phyloP scores from a whole-genome alignment of 129 eudicot genomes.

The Arctium lappa region DNA sequence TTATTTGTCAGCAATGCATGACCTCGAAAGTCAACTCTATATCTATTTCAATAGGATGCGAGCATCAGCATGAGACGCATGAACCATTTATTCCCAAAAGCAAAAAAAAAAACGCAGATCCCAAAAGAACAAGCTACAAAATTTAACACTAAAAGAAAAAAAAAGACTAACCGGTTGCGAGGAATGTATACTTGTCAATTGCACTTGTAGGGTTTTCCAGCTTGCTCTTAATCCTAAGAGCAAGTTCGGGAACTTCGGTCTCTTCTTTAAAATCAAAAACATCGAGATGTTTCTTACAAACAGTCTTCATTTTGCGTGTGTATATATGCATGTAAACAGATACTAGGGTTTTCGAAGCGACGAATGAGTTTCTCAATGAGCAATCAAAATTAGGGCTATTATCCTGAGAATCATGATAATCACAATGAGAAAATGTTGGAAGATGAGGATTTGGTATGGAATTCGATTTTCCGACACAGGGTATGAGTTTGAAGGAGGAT shows the following conservation, averaged over 20 bases:
- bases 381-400: conserved; percentile 28
- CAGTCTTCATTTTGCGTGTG: conserved; percentile 37
- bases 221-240: conserved; percentile 17
- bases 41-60: background rate
- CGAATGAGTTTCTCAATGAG: background rate
- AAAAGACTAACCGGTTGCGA: conserved; percentile 28
- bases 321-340: background rate
- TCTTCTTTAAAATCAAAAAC: conserved; percentile 55
- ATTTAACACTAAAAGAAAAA: background rate
- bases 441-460: conserved; percentile 8
- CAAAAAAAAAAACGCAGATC: background rate
- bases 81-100: background rate
- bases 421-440: background rate
- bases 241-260: conserved; percentile 29
- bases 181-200: conserved; percentile 35
- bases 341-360: conserved; percentile 17
- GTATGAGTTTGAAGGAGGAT: background rate
- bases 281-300: conserved; percentile 21
- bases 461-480: background rate
- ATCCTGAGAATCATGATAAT: background rate
- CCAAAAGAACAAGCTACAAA: background rate
- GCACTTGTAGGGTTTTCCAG: conserved; percentile 21
- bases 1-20: background rate
- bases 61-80: background rate
- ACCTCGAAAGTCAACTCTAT: background rate